Evolutionary conservation across 2,329 filamentous ascomycete species (phyloP).

Genomic region (Alternaria angustiovoidea): DNA sequence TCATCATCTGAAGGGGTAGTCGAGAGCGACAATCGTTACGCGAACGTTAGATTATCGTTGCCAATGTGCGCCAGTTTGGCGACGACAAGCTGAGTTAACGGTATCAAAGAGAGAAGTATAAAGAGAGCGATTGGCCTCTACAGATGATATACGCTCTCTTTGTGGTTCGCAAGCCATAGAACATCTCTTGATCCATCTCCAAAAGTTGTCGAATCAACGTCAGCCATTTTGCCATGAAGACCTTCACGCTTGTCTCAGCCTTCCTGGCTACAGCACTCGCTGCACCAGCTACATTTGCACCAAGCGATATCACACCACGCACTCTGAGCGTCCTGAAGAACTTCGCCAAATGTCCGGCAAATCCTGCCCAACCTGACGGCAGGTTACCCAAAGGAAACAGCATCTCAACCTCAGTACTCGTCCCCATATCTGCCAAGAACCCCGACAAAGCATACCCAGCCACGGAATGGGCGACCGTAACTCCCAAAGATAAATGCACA

Average conservation of each 20-base stretch:
- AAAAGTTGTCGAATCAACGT: neutral
- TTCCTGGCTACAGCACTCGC: constrained; percentile 50
- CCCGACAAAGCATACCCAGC: constrained; percentile 30
- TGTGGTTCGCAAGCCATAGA: neutral
- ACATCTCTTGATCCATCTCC: neutral
- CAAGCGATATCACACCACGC: constrained; percentile 13
- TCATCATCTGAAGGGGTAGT: neutral
- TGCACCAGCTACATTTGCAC: constrained; percentile 41
- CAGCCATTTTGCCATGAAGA: constrained; percentile 29
- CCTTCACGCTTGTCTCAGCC: constrained; percentile 42
- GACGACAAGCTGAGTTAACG: neutral
- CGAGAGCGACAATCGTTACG: neutral
- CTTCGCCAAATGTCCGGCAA: constrained; percentile 22
- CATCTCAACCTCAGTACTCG: constrained; percentile 29
- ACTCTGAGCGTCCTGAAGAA: constrained; percentile 25
- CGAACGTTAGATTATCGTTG: neutral
- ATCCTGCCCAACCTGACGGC: constrained; percentile 29
- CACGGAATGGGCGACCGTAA: constrained; percentile 29
- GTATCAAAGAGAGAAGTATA: neutral
- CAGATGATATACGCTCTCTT: neutral
- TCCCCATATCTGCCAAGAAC: constrained; percentile 30
- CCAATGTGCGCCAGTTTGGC: neutral
- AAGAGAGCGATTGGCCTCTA: neutral
- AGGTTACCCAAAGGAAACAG: constrained; percentile 29
- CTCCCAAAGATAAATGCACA: constrained; percentile 40